Evolutionary conservation across 352 stramenopile genomes (phyloP).

Genomic region (Phytophthora fragariaefolia): DNA sequence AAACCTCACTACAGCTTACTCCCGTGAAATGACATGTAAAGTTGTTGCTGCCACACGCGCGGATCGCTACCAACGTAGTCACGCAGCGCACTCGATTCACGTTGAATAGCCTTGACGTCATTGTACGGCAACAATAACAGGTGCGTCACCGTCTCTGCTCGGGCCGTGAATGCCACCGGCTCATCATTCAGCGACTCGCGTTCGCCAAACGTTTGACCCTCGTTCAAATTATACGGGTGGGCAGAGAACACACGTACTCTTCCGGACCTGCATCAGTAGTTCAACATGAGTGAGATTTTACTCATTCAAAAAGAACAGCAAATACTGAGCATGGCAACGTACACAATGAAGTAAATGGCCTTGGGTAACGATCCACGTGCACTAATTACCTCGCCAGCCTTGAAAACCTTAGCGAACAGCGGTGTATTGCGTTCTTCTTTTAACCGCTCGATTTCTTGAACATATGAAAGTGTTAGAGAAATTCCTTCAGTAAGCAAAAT

Average conservation of each 20-base stretch:
- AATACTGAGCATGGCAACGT: conserved; percentile 15
- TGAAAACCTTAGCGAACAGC: conserved; percentile 76
- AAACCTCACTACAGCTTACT: conserved; percentile 41
- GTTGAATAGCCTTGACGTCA: conserved; percentile 65
- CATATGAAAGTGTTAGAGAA: conserved; percentile 8
- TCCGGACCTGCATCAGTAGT: conserved; percentile 47
- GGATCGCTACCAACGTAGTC: conserved; percentile 39
- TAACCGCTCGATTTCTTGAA: conserved; percentile 37
- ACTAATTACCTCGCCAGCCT: conserved; percentile 66
- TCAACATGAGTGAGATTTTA: conserved; percentile 8
- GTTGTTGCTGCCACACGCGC: conserved; percentile 44
- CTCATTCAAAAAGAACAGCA: conserved; percentile 5
- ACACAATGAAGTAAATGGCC: conserved; percentile 87
- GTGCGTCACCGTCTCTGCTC: conserved; percentile 58
- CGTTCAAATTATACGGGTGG: conserved; percentile 59
- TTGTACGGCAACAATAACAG: conserved; percentile 67
- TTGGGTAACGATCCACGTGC: conserved; percentile 67
- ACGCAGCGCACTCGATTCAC: conserved; percentile 40
- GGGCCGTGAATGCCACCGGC: conserved; percentile 74
- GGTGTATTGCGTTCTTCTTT: conserved; percentile 76
- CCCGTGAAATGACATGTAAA: conserved; percentile 41
- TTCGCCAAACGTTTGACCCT: conserved; percentile 67
- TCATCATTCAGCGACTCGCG: conserved; percentile 75
- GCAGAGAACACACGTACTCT: conserved; percentile 71
- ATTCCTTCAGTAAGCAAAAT: neutral